Evolutionary conservation across 495 filamentous ascomycete species (phyloP).

Genomic region (Penicillium simplicissimum): DNA sequence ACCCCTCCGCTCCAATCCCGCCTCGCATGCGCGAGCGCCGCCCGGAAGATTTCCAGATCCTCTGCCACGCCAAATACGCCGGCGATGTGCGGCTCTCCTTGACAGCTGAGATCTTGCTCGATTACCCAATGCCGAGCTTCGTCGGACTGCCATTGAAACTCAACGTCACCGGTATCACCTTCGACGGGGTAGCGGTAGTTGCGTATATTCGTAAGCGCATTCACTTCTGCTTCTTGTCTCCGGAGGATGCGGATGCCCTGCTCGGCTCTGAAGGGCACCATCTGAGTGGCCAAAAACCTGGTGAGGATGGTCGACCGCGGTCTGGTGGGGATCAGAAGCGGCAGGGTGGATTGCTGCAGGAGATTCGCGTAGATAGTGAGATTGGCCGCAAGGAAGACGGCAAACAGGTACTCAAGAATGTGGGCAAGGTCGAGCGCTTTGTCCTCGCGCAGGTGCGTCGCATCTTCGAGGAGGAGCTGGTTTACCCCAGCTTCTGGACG

Average conservation of each 20-base stretch:
- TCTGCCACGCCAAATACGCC: constrained; percentile 83
- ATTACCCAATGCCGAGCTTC: constrained; percentile 97
- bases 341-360: constrained; percentile 75
- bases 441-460: constrained; percentile 93
- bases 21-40: constrained; percentile 44
- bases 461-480: constrained; percentile 98
- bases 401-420: constrained; percentile 94
- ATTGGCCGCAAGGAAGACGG: constrained; percentile 89
- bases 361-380: constrained; percentile 95
- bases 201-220: constrained; percentile 79
- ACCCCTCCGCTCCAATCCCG: constrained; percentile 36
- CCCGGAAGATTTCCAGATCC: constrained; percentile 76
- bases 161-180: constrained; percentile 89
- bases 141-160: constrained; percentile 89
- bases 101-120: constrained; percentile 90
- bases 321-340: constrained; percentile 42
- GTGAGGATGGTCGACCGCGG: constrained; percentile 24
- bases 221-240: constrained; percentile 89
- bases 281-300: constrained; percentile 28
- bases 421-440: constrained; percentile 97
- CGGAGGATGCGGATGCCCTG: constrained; percentile 75
- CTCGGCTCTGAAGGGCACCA: constrained; percentile 57
- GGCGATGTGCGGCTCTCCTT: constrained; percentile 83
- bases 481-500: constrained; percentile 98
- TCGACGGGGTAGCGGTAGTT: constrained; percentile 89